Percentiles rank a stretch among this genome's conserved stretches.
These are phyloP conservation scores for Solanum corneliomulleri DNA, from an alignment of 257 asterid genomes.

Conservation along the genomic window DNA sequence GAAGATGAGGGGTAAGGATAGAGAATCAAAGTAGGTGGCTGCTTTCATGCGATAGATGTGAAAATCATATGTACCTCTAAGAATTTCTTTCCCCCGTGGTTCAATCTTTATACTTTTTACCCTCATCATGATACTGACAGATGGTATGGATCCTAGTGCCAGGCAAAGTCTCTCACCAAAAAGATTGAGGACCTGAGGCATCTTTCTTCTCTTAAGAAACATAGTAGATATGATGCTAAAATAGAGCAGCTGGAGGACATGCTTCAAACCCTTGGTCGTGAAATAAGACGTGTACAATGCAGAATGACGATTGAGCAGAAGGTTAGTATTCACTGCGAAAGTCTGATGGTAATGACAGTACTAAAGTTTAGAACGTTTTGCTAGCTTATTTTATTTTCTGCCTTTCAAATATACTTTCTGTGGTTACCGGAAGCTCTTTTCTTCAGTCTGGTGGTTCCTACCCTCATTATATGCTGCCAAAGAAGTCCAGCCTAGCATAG, in stretches of 20 bases:
- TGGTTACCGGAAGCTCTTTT: background rate
- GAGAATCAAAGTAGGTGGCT: background rate
- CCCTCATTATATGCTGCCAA: background rate
- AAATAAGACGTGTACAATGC: slow-evolving; percentile 35
- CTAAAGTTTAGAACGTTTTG: background rate
- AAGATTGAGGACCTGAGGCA: slow-evolving; percentile 45
- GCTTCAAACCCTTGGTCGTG: slow-evolving; percentile 39
- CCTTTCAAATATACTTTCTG: background rate
- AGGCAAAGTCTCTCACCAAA: slow-evolving; percentile 41
- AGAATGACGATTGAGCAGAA: slow-evolving; percentile 45
- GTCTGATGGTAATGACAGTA: background rate
- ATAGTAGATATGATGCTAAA: slow-evolving; percentile 15
- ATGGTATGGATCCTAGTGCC: slow-evolving; percentile 24
- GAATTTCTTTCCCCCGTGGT: background rate
- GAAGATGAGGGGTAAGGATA: background rate
- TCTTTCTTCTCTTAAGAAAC: slow-evolving; percentile 12
- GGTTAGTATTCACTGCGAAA: slow-evolving; percentile 21
- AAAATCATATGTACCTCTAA: background rate
- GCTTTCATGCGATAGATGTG: background rate
- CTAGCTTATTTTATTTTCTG: background rate
- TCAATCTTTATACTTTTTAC: background rate
- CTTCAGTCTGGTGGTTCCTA: background rate
- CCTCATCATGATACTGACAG: background rate
- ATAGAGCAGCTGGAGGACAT: slow-evolving; percentile 43
- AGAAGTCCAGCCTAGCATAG: background rate